A percentile compares a stretch with the other conserved stretches of the same genome.
Evolutionary conservation across 495 filamentous ascomycete genomes (phyloP).

Genomic region (Talaromyces trachyspermus): DNA sequence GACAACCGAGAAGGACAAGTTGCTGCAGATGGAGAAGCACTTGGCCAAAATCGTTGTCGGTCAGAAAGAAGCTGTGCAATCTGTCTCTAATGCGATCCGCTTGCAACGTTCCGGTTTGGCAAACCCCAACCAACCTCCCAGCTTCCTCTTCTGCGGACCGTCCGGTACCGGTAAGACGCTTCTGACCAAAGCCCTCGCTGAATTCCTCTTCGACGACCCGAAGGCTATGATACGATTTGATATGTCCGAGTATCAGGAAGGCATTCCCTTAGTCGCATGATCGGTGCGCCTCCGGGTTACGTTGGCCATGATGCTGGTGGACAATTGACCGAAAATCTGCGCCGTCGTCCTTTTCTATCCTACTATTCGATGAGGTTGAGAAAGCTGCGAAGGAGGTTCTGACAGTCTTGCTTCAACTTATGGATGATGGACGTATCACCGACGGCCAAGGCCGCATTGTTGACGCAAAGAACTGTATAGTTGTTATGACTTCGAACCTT

Average conservation of each 20-base stretch:
- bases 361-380: constrained; percentile 96
- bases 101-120: constrained; percentile 86
- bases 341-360: constrained; percentile 95
- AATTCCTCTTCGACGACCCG: constrained; percentile 96
- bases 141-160: constrained; percentile 97
- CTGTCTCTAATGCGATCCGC: constrained; percentile 92
- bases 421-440: constrained; percentile 98
- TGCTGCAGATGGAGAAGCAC: constrained; percentile 86
- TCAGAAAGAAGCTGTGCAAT: constrained; percentile 88
- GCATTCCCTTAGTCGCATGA: constrained; percentile 96
- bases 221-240: constrained; percentile 99
- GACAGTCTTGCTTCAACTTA: constrained; percentile 92
- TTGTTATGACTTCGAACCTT: constrained; percentile 97
- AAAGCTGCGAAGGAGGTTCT: constrained; percentile 98
- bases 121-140: constrained; percentile 93
- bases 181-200: constrained; percentile 90
- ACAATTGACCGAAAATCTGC: constrained; percentile 88
- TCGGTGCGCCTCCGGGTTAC: constrained; percentile 94
- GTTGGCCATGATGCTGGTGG: constrained; percentile 95
- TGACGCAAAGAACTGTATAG: constrained; percentile 95
- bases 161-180: constrained; percentile 97
- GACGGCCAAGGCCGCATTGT: constrained; percentile 93
- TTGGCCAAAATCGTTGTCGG: constrained; percentile 81
- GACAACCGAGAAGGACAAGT: constrained; percentile 94
- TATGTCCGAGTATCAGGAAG: constrained; percentile 99